Conservation (phyloP, 2,329 filamentous ascomycete species). For the Scedosporium boydii region DNA sequence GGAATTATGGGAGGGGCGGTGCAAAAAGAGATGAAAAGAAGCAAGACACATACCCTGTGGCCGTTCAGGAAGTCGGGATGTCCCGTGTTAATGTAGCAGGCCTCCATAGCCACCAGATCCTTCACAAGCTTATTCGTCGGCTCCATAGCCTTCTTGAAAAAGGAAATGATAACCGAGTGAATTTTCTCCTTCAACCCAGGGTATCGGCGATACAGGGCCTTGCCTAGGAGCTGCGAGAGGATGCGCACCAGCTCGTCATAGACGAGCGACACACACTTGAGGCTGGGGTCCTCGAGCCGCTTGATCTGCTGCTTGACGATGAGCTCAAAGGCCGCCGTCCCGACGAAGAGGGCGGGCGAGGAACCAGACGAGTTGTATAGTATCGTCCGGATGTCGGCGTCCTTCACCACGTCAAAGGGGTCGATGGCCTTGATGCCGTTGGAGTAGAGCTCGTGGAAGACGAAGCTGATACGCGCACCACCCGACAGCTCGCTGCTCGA, state of each 20-base stretch:
- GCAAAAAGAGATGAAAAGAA: not conserved
- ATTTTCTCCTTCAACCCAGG: constrained; percentile 96
- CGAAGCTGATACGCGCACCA: constrained; percentile 96
- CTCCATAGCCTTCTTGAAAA: constrained; percentile 98
- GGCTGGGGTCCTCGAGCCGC: constrained; percentile 86
- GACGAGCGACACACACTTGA: constrained; percentile 95
- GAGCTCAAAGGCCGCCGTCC: constrained; percentile 94
- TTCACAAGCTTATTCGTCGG: constrained; percentile 94
- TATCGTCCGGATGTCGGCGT: constrained; percentile 92
- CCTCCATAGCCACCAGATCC: constrained; percentile 90
- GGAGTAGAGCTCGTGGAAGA: constrained; percentile 96
- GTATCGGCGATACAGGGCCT: constrained; percentile 85
- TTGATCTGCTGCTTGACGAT: constrained; percentile 99
- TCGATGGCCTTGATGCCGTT: constrained; percentile 97
- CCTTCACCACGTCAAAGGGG: constrained; percentile 95
- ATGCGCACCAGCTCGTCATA: constrained; percentile 98
- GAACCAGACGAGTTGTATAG: constrained; percentile 99
- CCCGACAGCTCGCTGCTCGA: constrained; percentile 92
- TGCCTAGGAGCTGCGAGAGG: constrained; percentile 77
- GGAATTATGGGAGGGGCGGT: too few species aligned
- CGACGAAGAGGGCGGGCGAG: constrained; percentile 91
- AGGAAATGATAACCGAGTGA: constrained; percentile 79
- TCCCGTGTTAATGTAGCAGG: constrained; percentile 96
- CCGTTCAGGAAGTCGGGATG: constrained; percentile 97
- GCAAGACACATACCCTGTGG: constrained; percentile 54